Percentiles rank a stretch among this genome's conserved stretches.
Evolutionary conservation across 768 basidiomycete genomes (phyloP).

Genomic region (Leccinum uliginosum): DNA sequence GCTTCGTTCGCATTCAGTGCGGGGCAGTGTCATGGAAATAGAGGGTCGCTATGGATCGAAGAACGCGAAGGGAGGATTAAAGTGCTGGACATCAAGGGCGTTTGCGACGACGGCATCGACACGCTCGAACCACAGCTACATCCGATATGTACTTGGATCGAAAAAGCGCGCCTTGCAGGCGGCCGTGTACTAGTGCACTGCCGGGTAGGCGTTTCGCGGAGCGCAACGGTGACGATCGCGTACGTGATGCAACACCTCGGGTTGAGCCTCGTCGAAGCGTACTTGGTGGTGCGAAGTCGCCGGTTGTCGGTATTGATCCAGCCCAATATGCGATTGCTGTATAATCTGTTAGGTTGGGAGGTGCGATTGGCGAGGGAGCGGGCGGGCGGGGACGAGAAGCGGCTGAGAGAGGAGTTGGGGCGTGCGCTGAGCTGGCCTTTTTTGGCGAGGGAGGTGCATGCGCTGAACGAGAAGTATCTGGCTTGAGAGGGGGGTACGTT

Average conservation of each 20-base stretch:
- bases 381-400: conserved; percentile 47
- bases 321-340: conserved; percentile 93
- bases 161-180: conserved; percentile 72
- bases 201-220: conserved; percentile 96
- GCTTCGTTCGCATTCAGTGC: conserved; percentile 31
- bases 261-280: conserved; percentile 87
- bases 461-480: conserved; percentile 81
- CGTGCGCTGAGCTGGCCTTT: conserved; percentile 80
- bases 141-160: conserved; percentile 92
- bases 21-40: conserved; percentile 46
- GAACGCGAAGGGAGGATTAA: conserved; percentile 86
- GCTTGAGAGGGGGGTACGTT: conserved; percentile 27
- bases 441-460: conserved; percentile 79
- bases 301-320: conserved; percentile 88
- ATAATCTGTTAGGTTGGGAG: conserved; percentile 95
- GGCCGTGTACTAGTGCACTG: conserved; percentile 95
- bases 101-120: conserved; percentile 96
- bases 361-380: conserved; percentile 81
- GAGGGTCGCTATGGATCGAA: conserved; percentile 82
- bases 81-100: conserved; percentile 86
- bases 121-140: conserved; percentile 85
- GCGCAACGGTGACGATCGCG: conserved; percentile 93
- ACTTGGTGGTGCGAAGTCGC: conserved; percentile 87
- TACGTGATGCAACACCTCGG: conserved; percentile 94
- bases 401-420: conserved; percentile 55